Percentiles rank a stretch among this genome's conserved stretches.
Conservation (phyloP, 2,329 filamentous ascomycete genomes). For the Xylaria sp. region DNA sequence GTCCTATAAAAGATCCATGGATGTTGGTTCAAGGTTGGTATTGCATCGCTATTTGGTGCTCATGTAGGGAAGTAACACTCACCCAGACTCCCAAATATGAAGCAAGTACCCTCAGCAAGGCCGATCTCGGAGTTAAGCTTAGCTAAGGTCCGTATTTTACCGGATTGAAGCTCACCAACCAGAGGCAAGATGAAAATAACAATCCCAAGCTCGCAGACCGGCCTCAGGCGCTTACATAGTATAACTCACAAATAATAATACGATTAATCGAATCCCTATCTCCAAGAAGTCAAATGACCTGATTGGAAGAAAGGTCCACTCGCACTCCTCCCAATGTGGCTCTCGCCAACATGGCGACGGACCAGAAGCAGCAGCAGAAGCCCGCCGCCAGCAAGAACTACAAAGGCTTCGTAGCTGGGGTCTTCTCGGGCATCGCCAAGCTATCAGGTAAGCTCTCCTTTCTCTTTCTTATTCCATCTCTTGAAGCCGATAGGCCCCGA, state of each 20-base stretch:
- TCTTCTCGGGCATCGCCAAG: conserved; percentile 94
- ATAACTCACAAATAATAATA: too few relatives aligned
- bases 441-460: conserved; percentile 71
- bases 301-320: conserved; percentile 1
- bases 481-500: too few relatives aligned
- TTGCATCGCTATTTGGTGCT: too few relatives aligned
- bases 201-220: neutral
- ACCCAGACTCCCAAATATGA: too few relatives aligned
- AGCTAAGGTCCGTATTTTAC: conserved; percentile 6
- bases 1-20: too few relatives aligned
- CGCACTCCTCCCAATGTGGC: conserved; percentile 37
- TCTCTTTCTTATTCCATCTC: neutral
- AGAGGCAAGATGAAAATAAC: conserved; percentile 1
- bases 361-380: conserved; percentile 50
- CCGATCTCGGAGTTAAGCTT: conserved; percentile 18
- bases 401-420: conserved; percentile 96
- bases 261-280: neutral
- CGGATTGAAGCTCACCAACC: conserved; percentile 6
- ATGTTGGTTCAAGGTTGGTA: too few relatives aligned
- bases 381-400: conserved; percentile 68
- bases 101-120: neutral
- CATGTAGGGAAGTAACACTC: too few relatives aligned
- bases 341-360: conserved; percentile 45
- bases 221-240: too few relatives aligned
- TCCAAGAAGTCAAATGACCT: too few relatives aligned